A percentile compares a stretch with the other conserved stretches of the same genome.
Evolutionary conservation across 148 eudicot species (phyloP).

Genomic region (Amaranthus palmeri): DNA sequence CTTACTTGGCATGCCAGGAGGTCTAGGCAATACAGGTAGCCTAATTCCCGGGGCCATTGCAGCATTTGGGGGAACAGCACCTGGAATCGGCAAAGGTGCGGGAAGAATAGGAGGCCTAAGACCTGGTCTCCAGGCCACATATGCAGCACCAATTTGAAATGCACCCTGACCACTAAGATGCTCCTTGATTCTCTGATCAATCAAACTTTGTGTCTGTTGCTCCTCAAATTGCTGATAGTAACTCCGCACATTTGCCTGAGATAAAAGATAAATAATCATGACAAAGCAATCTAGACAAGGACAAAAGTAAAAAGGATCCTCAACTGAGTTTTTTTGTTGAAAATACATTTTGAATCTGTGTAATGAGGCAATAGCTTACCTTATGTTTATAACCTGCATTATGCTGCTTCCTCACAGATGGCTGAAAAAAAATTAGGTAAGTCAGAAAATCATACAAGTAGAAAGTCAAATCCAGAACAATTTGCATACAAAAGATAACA

Average conservation of each 20-base stretch:
- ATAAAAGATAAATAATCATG: background rate
- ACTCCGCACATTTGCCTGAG: constrained; percentile 67
- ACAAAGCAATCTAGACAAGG: background rate
- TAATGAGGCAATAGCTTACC: constrained; percentile 35
- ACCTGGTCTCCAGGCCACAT: constrained; percentile 48
- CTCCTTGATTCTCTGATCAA: constrained; percentile 88
- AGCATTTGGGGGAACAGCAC: constrained; percentile 37
- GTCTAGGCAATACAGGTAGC: constrained; percentile 73
- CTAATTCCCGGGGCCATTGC: constrained; percentile 53
- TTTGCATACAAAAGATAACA: background rate
- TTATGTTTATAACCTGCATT: constrained; percentile 96
- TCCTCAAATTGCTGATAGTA: constrained; percentile 89
- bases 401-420: constrained; percentile 92
- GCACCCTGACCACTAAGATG: constrained; percentile 70
- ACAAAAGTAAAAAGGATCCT: background rate
- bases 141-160: constrained; percentile 62
- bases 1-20: constrained; percentile 51
- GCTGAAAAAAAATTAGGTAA: constrained; percentile 39
- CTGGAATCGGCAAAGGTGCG: constrained; percentile 54
- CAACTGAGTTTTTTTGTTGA: background rate
- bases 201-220: constrained; percentile 77
- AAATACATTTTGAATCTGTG: background rate
- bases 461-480: background rate
- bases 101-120: constrained; percentile 61
- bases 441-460: constrained; percentile 10